phyloP scores from a whole-genome alignment of 2,329 filamentous ascomycete species.

The Chaetomiaceae sp. region DNA sequence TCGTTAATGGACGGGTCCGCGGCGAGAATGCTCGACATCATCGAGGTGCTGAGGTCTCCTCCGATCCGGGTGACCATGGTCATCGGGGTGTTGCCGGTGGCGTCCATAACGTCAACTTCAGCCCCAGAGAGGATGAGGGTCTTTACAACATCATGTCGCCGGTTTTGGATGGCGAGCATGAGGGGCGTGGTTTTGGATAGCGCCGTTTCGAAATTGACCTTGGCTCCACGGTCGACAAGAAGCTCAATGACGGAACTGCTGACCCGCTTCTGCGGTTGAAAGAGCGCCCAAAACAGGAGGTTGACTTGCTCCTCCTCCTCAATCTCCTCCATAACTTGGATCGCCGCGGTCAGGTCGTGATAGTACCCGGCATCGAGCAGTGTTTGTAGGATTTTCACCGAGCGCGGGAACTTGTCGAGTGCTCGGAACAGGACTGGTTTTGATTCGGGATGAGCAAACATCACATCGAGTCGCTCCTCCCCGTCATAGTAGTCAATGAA shows the following conservation, averaged over 20 bases:
- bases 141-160: conserved; percentile 54
- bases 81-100: conserved; percentile 54
- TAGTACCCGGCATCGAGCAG: conserved; percentile 57
- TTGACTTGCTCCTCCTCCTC: conserved; percentile 53
- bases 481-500: conserved; percentile 49
- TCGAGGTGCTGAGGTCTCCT: conserved; percentile 48
- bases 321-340: conserved; percentile 41
- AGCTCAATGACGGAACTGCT: conserved; percentile 55
- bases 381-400: conserved; percentile 46
- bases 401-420: conserved; percentile 52
- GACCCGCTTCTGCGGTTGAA: conserved; percentile 59
- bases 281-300: conserved; percentile 56
- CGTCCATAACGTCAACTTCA: conserved; percentile 56
- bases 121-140: conserved; percentile 54
- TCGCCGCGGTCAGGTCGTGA: conserved; percentile 49
- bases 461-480: conserved; percentile 47
- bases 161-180: conserved; percentile 54
- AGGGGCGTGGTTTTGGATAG: conserved; percentile 53
- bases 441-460: conserved; percentile 40
- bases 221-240: conserved; percentile 52
- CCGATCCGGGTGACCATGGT: conserved; percentile 55
- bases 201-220: conserved; percentile 52
- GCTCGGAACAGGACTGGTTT: conserved; percentile 51
- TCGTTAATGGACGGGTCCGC: conserved; percentile 58
- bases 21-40: conserved; percentile 52